phyloP scores from a whole-genome alignment of 106 monocot genomes.

The Platanthera guangdongensis region DNA sequence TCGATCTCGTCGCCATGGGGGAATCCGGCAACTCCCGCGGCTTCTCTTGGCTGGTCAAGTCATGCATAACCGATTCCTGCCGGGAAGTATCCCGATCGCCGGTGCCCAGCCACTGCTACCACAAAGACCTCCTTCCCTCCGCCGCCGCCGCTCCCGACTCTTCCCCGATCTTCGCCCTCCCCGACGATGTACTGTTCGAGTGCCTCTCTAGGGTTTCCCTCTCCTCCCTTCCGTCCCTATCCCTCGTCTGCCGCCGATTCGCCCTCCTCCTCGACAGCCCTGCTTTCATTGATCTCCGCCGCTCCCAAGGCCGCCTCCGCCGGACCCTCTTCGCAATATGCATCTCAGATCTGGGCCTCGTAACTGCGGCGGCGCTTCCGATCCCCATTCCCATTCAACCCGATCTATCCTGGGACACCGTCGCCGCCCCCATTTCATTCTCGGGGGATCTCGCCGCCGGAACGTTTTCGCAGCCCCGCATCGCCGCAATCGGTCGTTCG shows the following conservation, averaged over 20 bases:
- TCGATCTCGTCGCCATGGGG: constrained; percentile 19
- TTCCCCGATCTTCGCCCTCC: constrained; percentile 36
- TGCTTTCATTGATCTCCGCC: constrained; percentile 38
- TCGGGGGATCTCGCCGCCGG: constrained; percentile 5
- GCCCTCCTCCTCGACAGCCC: constrained; percentile 34
- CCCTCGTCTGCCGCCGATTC: constrained; percentile 59
- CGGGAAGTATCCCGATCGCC: constrained; percentile 22
- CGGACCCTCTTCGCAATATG: constrained; percentile 23
- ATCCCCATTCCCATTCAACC: constrained; percentile 8
- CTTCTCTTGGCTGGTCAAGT: constrained; percentile 68
- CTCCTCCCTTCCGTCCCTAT: constrained; percentile 47
- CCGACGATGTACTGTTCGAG: constrained; percentile 69
- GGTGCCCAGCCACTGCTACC: constrained; percentile 5
- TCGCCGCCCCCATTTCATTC: constrained; percentile 8
- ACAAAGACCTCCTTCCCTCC: not conserved
- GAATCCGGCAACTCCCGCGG: constrained; percentile 60
- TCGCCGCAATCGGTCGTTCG: constrained; percentile 26
- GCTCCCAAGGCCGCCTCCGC: constrained; percentile 27
- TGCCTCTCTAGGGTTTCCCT: constrained; percentile 41
- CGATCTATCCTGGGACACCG: not conserved
- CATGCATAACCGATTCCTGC: constrained; percentile 70
- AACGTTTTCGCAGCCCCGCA: constrained; percentile 13
- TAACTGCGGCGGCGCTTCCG: constrained; percentile 13
- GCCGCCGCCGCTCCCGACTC: not conserved
- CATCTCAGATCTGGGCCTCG: constrained; percentile 16